These are phyloP conservation scores for Baorangia bicolor DNA, from an alignment of 768 basidiomycete species.

Conservation along the genomic window DNA sequence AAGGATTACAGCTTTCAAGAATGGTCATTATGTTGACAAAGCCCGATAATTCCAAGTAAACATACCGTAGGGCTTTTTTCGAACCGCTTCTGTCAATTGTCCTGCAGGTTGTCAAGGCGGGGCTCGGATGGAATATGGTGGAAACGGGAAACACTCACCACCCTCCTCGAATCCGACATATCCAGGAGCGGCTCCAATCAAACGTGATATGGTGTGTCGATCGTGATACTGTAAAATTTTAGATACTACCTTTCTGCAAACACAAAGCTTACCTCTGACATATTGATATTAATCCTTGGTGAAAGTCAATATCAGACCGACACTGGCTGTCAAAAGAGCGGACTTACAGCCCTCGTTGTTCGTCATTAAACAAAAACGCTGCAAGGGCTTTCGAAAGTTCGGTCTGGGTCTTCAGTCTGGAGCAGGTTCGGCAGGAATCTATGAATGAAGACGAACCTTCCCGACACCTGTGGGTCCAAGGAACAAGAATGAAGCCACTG, in stretches of 20 bases:
- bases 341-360: conserved; percentile 77
- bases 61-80: conserved; percentile 56
- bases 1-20: conserved; percentile 52
- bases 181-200: conserved; percentile 92
- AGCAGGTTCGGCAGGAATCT: not conserved
- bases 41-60: not conserved
- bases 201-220: conserved; percentile 83
- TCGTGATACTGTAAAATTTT: conserved; percentile 68
- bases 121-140: not conserved
- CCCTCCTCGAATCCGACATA: conserved; percentile 79
- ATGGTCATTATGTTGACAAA: not conserved
- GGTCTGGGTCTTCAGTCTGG: conserved; percentile 42
- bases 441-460: conserved; percentile 45
- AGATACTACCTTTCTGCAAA: not conserved
- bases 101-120: conserved; percentile 31
- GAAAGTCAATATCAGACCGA: not conserved
- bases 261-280: conserved; percentile 65
- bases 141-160: conserved; percentile 41
- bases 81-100: conserved; percentile 64
- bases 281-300: conserved; percentile 82
- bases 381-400: conserved; percentile 89
- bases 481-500: conserved; percentile 92
- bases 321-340: not conserved
- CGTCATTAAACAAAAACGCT: conserved; percentile 86
- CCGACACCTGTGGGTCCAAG: conserved; percentile 87